Evolutionary conservation across 768 basidiomycete species (phyloP).

Genomic region (Boletus edulis): DNA sequence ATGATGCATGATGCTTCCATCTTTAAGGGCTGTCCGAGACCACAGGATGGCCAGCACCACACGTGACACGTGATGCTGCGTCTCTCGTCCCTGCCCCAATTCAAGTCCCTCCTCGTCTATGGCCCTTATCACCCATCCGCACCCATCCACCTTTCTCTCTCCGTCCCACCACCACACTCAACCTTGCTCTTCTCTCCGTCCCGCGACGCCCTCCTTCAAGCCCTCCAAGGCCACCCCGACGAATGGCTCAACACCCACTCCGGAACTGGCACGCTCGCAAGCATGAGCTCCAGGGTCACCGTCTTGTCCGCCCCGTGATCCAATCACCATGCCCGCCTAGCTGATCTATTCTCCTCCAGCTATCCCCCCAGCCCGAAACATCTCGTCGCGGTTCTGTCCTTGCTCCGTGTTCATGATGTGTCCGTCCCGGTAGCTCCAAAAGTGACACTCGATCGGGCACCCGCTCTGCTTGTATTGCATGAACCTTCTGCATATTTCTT

Average conservation of each 20-base stretch:
- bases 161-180: conserved; percentile 34
- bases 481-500: conserved; percentile 60
- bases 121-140: conserved; percentile 67
- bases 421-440: conserved; percentile 27
- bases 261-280: conserved; percentile 36
- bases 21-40: conserved; percentile 3
- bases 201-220: conserved; percentile 38
- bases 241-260: conserved; percentile 37
- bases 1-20: not conserved
- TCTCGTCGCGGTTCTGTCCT: conserved; percentile 49
- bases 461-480: conserved; percentile 56
- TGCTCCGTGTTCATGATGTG: conserved; percentile 37
- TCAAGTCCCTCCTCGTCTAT: conserved; percentile 56
- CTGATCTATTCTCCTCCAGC: conserved; percentile 34
- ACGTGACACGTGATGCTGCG: conserved; percentile 30
- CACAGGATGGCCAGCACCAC: conserved; percentile 19
- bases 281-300: conserved; percentile 42
- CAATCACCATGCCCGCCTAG: not conserved
- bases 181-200: conserved; percentile 55
- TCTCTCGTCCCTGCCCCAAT: conserved; percentile 51
- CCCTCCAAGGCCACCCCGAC: conserved; percentile 51
- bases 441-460: conserved; percentile 37
- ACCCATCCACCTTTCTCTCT: conserved; percentile 64
- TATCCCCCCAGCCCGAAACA: conserved; percentile 65
- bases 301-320: conserved; percentile 50